Evolutionary conservation across 768 basidiomycete species (phyloP), one percentile per base, ranked within the genome.

Genomic region (Cystofilobasidium bisporidii): DNA sequence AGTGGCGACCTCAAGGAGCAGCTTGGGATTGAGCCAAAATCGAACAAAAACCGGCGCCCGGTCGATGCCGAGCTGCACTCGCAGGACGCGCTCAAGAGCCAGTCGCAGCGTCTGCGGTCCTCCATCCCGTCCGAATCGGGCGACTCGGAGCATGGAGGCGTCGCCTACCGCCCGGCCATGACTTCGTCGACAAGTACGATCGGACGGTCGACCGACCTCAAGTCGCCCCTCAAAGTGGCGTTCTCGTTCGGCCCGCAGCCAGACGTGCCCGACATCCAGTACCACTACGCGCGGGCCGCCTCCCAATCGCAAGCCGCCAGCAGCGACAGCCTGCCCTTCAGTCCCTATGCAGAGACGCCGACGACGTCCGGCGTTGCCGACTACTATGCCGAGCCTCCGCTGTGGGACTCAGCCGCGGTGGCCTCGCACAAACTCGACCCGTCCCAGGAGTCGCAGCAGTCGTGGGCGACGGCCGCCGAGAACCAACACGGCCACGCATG

Each of bases 1-100:
- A 69, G 66, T 0, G 75, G 75, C 24, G 69, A 72, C 40, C 64
- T 76, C 41, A 75, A 76, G 63, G 69, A 67, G 22, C 69, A 73
- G 38, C 69, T 76, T 11, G 75, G 74, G 1, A 63, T 76, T 6
- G 48, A 58, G 33, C 68, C 65, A 24, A 47, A 73, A 10, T 60
- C 65, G 17, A 65, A 70, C 8, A 60, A 22, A 26, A 45, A 53
- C 24, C 9, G 30, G 45, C 33, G 48, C 3, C 20, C 18, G 0
- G 28, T 30, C 2, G 58, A 66, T 6, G 20, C 33, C 24, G 65
- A 58, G 26, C 47, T 58, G 14, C 58, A 32, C 32, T 24, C 61
- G n/a, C n/a, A n/a, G 28, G 32, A 32, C 45, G 36, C 18, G 22
- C 60, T 26, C 38, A 22, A 40, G 32, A 26, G 38, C 24, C 41